Percentiles rank a stretch among this genome's conserved stretches.
These are phyloP conservation scores for Pyrenopolyporus hunteri DNA, from an alignment of 495 filamentous ascomycete genomes.

Conservation along the genomic window DNA sequence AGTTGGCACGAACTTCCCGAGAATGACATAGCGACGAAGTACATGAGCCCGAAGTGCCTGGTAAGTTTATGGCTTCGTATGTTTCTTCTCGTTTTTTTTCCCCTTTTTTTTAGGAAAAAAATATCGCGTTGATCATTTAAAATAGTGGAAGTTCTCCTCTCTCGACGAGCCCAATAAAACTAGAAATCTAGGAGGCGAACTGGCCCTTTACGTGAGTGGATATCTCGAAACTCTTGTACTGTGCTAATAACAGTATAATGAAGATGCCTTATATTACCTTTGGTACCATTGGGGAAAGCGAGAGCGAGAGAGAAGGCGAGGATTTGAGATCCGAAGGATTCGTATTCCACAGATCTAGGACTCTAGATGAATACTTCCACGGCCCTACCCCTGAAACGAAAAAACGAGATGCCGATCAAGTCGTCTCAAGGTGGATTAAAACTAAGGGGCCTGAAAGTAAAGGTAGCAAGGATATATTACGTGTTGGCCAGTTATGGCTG, in stretches of 20 bases:
- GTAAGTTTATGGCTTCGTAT: too few species aligned
- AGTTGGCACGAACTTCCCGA: slow-evolving; percentile 1
- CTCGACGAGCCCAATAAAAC: neutral
- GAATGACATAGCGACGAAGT: neutral
- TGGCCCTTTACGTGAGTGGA: neutral
- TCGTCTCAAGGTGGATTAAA: neutral
- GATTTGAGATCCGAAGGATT: neutral
- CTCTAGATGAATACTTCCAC: neutral
- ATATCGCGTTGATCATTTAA: too few species aligned
- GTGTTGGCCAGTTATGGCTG: neutral
- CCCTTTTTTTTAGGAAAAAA: too few species aligned
- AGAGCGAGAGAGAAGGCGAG: neutral
- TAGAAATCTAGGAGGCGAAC: neutral
- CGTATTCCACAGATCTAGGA: neutral
- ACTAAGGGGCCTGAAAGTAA: neutral
- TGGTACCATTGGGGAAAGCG: neutral
- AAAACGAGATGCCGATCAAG: neutral
- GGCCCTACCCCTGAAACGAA: neutral
- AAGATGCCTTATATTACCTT: neutral
- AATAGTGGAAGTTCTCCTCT: neutral
- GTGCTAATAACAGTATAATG: neutral
- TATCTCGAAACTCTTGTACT: neutral
- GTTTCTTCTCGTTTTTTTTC: too few species aligned
- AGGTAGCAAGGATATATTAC: neutral
- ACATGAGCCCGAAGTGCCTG: neutral